phyloP scores from a whole-genome alignment of 2,329 filamentous ascomycete species.

The Phaeoacremonium minimum region DNA sequence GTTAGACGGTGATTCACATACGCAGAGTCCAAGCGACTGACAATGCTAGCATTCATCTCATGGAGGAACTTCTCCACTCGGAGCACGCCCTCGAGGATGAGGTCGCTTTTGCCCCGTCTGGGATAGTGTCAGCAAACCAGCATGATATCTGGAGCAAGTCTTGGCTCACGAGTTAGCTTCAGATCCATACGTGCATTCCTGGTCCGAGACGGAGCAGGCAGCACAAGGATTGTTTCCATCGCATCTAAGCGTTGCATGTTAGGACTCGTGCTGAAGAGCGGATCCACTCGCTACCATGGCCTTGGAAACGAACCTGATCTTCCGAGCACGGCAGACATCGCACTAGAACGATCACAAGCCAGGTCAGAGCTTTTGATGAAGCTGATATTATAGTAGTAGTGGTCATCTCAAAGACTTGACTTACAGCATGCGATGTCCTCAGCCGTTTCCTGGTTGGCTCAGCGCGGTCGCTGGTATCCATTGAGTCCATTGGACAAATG shows the following conservation, averaged over 20 bases:
- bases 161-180: constrained; percentile 37
- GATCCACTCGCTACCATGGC: constrained; percentile 6
- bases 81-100: constrained; percentile 45
- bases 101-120: constrained; percentile 44
- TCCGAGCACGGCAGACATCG: constrained; percentile 39
- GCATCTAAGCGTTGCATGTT: constrained; percentile 29
- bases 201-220: constrained; percentile 27
- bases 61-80: constrained; percentile 41
- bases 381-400: too few species aligned
- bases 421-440: constrained; percentile 36
- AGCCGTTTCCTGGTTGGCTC: constrained; percentile 33
- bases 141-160: background rate
- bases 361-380: background rate
- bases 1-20: background rate
- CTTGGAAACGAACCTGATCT: constrained; percentile 32
- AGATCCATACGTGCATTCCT: constrained; percentile 35
- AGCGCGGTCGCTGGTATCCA: constrained; percentile 19
- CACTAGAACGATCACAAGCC: constrained; percentile 26
- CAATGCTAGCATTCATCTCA: constrained; percentile 36
- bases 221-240: constrained; percentile 41
- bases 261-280: too few species aligned
- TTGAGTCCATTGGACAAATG: constrained; percentile 5
- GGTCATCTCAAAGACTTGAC: constrained; percentile 10
- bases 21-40: constrained; percentile 13
- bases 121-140: background rate